These are phyloP conservation scores for Botrytis sinoallii DNA, from an alignment of 2,329 filamentous ascomycete genomes.

Conservation along the genomic window DNA sequence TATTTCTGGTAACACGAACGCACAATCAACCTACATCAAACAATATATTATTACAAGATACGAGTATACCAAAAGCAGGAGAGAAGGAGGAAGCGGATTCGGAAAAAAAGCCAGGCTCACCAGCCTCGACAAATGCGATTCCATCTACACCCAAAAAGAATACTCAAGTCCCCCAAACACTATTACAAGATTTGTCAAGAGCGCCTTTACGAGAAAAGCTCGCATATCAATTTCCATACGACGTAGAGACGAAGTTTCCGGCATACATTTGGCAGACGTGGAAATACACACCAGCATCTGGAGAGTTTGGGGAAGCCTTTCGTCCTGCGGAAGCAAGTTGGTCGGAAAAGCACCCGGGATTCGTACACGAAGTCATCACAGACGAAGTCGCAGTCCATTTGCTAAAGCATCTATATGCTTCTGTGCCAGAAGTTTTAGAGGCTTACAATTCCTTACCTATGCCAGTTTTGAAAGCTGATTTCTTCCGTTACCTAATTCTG, in stretches of 20 bases:
- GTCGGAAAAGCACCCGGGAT: conserved; percentile 81
- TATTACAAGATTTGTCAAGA: conserved; percentile 57
- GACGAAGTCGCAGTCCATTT: conserved; percentile 80
- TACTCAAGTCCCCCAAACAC: conserved; percentile 26
- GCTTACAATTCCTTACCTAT: conserved; percentile 72
- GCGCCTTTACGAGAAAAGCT: conserved; percentile 77
- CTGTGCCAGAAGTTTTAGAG: conserved; percentile 73
- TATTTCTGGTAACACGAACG: conserved; percentile 66
- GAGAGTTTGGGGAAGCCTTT: conserved; percentile 70
- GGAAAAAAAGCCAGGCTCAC: conserved; percentile 10
- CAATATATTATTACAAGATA: conserved; percentile 15
- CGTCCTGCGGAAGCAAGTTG: conserved; percentile 85
- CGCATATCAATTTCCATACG: conserved; percentile 91
- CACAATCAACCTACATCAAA: conserved; percentile 40
- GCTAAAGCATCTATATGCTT: conserved; percentile 80
- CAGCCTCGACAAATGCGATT: conserved; percentile 21
- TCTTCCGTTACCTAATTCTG: conserved; percentile 67
- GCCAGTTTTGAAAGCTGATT: conserved; percentile 73
- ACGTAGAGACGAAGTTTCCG: conserved; percentile 82
- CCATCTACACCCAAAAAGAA: conserved; percentile 25
- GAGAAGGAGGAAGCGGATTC: conserved; percentile 7
- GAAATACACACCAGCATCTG: conserved; percentile 79
- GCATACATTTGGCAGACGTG: conserved; percentile 99
- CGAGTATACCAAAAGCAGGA: neutral
- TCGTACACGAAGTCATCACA: conserved; percentile 96